phyloP scores from a whole-genome alignment of 345 rosid genomes.

The Mercurialis annua region DNA sequence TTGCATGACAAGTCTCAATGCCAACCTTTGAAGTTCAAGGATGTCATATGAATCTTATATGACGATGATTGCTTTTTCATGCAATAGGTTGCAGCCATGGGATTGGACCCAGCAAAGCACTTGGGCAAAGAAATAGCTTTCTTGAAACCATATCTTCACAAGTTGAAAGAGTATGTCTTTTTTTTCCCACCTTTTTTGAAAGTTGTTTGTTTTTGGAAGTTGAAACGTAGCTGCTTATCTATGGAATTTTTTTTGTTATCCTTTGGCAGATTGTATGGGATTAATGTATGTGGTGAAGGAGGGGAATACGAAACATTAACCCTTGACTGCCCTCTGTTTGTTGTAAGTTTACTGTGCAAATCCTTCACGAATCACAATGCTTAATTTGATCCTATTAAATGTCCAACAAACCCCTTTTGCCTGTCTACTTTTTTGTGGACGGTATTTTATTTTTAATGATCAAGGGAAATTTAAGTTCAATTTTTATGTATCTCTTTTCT shows the following conservation, averaged over 20 bases:
- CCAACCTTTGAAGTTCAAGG: not conserved
- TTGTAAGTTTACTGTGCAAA: slow-evolving; percentile 40
- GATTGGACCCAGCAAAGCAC: slow-evolving; percentile 83
- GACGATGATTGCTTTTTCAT: not conserved
- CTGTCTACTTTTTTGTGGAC: not conserved
- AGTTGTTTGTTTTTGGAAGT: not conserved
- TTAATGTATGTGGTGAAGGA: slow-evolving; percentile 98
- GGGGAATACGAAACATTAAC: slow-evolving; percentile 97
- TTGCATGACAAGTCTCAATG: not conserved
- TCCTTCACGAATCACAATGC: slow-evolving; percentile 9
- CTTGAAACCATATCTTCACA: slow-evolving; percentile 66
- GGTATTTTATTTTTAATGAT: not conserved
- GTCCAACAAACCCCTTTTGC: not conserved
- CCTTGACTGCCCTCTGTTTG: slow-evolving; percentile 91
- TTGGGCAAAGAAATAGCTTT: slow-evolving; percentile 78
- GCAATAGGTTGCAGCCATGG: slow-evolving; percentile 87
- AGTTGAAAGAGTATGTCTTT: slow-evolving; percentile 75
- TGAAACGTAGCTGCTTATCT: slow-evolving; percentile 4
- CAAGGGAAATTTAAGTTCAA: not conserved
- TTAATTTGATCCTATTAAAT: not conserved
- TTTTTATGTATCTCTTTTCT: not conserved
- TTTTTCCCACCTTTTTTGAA: not conserved
- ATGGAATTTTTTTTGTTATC: slow-evolving; percentile 11
- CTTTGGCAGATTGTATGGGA: slow-evolving; percentile 66
- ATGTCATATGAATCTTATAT: slow-evolving; percentile 4